A percentile compares a stretch with the other conserved stretches of the same genome.
These are phyloP conservation scores for Cylindrotheca closterium DNA, from an alignment of 108 stramenopile genomes.

Conservation along the genomic window DNA sequence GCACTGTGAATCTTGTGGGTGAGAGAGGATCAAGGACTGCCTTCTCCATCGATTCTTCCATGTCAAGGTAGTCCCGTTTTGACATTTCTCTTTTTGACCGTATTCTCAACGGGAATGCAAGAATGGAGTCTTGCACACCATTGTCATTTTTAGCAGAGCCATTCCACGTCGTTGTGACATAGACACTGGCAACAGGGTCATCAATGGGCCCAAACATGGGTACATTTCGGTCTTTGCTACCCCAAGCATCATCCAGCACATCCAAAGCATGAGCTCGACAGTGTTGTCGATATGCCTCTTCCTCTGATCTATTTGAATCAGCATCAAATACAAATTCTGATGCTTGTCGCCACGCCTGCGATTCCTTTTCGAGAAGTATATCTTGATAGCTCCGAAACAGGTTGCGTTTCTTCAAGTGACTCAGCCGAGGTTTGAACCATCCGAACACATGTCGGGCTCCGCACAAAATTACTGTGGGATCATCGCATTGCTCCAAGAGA, in stretches of 20 bases:
- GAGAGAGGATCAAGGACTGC: conserved; percentile 63
- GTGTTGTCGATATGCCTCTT: conserved; percentile 42
- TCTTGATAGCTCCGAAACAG: neutral
- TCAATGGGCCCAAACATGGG: conserved; percentile 78
- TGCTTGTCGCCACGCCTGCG: neutral
- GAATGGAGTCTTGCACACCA: conserved; percentile 32
- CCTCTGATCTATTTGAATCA: conserved; percentile 5
- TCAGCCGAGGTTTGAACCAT: conserved; percentile 36
- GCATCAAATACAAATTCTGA: neutral
- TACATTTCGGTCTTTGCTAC: conserved; percentile 18
- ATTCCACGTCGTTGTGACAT: conserved; percentile 65
- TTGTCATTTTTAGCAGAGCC: conserved; percentile 7
- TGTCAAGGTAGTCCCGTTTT: conserved; percentile 55
- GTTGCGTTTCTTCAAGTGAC: neutral
- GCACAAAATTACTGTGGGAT: conserved; percentile 25
- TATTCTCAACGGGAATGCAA: conserved; percentile 67
- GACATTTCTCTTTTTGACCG: conserved; percentile 54
- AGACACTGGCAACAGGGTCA: conserved; percentile 63
- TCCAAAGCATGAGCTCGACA: conserved; percentile 45
- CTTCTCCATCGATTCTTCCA: conserved; percentile 68
- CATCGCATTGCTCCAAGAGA: conserved; percentile 39
- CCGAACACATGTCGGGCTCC: conserved; percentile 52
- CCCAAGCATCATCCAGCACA: conserved; percentile 54
- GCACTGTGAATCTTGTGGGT: conserved; percentile 58
- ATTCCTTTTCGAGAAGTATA: neutral